Percentiles rank a stretch among this genome's conserved stretches.
Conservation (phyloP, 2,329 filamentous ascomycete species). For the Talaromyces rugulosus region DNA sequence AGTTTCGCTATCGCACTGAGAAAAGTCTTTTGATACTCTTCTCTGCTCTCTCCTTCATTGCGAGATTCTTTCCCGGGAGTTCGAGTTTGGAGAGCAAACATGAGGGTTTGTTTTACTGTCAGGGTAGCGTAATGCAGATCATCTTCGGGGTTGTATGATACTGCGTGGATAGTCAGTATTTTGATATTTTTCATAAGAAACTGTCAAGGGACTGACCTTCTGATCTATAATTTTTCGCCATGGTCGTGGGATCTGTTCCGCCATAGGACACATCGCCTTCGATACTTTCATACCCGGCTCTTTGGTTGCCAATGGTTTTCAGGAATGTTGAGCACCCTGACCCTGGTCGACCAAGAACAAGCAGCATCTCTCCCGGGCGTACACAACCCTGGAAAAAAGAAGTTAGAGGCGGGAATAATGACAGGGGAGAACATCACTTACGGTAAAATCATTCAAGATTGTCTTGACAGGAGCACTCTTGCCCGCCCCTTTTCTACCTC, state of each 20-base stretch:
- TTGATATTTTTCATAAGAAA: neutral
- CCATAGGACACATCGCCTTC: constrained; percentile 54
- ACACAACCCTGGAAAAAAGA: constrained; percentile 32
- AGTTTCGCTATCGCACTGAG: constrained; percentile 65
- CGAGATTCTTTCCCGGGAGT: constrained; percentile 61
- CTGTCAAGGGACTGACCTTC: constrained; percentile 27
- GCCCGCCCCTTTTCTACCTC: constrained; percentile 24
- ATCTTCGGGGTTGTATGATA: constrained; percentile 13
- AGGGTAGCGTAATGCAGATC: constrained; percentile 66
- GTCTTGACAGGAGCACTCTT: constrained; percentile 54
- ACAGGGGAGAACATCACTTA: constrained; percentile 12
- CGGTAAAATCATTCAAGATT: constrained; percentile 61
- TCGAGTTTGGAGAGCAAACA: constrained; percentile 66
- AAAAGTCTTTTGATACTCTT: constrained; percentile 59
- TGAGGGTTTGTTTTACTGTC: constrained; percentile 68
- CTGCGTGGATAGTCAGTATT: neutral
- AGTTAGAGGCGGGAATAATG: neutral
- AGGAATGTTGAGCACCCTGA: constrained; percentile 71
- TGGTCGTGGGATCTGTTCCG: constrained; percentile 49
- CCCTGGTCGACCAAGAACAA: constrained; percentile 27
- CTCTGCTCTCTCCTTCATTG: constrained; percentile 58
- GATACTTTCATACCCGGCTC: constrained; percentile 57
- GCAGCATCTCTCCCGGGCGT: constrained; percentile 36
- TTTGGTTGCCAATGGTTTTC: constrained; percentile 71
- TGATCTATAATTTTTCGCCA: constrained; percentile 47